Evolutionary conservation across 768 basidiomycete species (phyloP), one percentile per base, ranked within the genome.

Genomic region (Leccinellum luteum): DNA sequence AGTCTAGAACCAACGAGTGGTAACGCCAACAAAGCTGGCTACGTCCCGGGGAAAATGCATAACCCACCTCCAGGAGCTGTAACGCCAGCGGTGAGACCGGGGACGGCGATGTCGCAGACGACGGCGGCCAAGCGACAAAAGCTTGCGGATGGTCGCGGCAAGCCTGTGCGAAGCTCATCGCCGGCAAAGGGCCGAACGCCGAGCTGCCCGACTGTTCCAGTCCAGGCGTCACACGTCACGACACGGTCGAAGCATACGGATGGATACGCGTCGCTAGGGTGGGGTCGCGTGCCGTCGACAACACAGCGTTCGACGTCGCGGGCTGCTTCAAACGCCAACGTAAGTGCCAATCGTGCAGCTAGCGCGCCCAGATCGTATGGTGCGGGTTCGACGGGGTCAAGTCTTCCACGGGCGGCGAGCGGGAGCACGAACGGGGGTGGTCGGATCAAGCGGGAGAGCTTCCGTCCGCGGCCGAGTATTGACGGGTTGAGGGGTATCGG

Each of bases 381-480:
- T 32, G 41, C 58, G 3, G 56, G 32, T 28, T 56, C 66, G 34
- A 35, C 57, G 52, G 53, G 49, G 10, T 51, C 60, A 28, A 56
- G 45, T 30, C 45, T 50, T 19, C n/a, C 55, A 38, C 69, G 65
- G 6, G 52, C 63, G 7, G 45, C 51, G 21, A 61, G 60, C n/a
- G 38, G 17, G 0, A n/a, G n/a, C 44, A 27, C 57, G 43, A 78
- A 76, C 69, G 86, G 84, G 64, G 79, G 80, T 30, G 72, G 78
- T 41, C 73, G 84, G 51, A 81, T 82, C 41, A 73, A 79, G 58
- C 78, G 87, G 60, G 90, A 93, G 75, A 93, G 90, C 71, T 94
- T 93, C 72, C 89, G 84, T 67, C 92, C 92, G 10, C 78, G 92
- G 34, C 83, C 89, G 44, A 92, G 90, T 64, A 72, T 85, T 19